A percentile compares a stretch with the other conserved stretches of the same genome.
Evolutionary conservation across 192 early-diverging fungal species (phyloP).

Genomic region (Umbelopsis isabellina): DNA sequence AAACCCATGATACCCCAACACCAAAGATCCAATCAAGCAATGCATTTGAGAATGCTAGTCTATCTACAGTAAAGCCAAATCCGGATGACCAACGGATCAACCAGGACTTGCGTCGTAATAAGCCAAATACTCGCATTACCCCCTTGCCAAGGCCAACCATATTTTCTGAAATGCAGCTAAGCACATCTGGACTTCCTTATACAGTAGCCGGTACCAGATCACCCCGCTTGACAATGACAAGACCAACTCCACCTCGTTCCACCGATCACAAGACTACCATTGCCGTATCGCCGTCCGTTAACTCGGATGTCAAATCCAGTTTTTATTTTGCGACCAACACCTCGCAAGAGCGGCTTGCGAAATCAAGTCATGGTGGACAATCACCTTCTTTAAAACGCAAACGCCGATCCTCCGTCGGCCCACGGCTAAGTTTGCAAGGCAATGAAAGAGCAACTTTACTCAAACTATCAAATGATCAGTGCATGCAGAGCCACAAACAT

Average conservation of each 20-base stretch:
- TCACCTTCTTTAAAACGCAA: slow-evolving; percentile 23
- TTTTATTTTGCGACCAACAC: slow-evolving; percentile 18
- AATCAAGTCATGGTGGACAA: background rate
- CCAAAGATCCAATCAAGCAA: too few relatives aligned
- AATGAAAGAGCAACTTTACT: background rate
- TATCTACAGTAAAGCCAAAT: background rate
- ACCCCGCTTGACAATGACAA: background rate
- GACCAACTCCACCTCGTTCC: background rate
- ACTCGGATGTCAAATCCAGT: slow-evolving; percentile 10
- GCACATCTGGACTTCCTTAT: background rate
- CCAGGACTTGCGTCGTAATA: background rate
- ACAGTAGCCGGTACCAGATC: background rate
- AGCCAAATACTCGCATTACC: background rate
- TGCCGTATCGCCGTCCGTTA: slow-evolving; percentile 2
- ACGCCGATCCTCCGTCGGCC: slow-evolving; percentile 12
- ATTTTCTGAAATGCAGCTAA: slow-evolving; percentile 9
- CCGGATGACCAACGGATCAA: background rate
- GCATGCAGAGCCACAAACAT: background rate
- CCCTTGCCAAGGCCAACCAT: background rate
- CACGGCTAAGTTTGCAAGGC: slow-evolving; percentile 4
- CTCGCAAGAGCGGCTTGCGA: background rate
- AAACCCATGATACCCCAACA: too few relatives aligned
- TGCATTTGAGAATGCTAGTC: too few relatives aligned
- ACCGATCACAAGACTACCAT: background rate
- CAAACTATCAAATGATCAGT: background rate